Evolutionary conservation across 257 asterid genomes (phyloP), one percentile per base, ranked within the genome.

Genomic region (Echites panduratus): DNA sequence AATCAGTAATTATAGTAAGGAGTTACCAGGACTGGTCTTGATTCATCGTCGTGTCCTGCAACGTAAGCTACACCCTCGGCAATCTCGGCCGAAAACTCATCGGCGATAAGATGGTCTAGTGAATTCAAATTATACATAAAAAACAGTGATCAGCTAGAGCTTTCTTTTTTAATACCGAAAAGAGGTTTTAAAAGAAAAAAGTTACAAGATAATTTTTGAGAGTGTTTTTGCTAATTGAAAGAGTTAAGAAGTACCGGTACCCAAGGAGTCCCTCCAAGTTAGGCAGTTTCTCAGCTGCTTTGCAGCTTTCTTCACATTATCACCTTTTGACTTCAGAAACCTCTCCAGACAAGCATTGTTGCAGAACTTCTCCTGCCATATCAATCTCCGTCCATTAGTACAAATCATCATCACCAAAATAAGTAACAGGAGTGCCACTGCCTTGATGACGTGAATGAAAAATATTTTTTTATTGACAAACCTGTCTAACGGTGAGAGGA

Each of bases 61-160:
- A 95, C 98, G 82, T 86, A 95, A 76, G 99, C 99, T 7, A 82
- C 49, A 32, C 99, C 99, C 49, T 95, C 99, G 56, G 95, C 92
- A 5, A 95, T 82, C 89, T 95, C 99, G 62, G 91, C 96, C 7
- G 97, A 92, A 82, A 95, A 95, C 70, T 95, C 98, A 86, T 95
- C 98, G 53, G 98, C 99, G 48, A 92, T 90, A 82, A 95, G 79
- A 80, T 83, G 79, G 67, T 92, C 99, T 95, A 74, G 47, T 70
- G 27, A 47, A 73, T 80, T 58, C 43, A 80, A 75, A 80, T 35
- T 12, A 24, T 50, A 0, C 65, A 80, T 68, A 9, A 71, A 79
- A 78, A 76, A 77, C 74, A 77, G 80, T 74, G 73, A 64, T 52
- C 58, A 52, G 24, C 26, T 27, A 32, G 52, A 40, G 17, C 17